Base-by-base conservation (phyloP, 2,329 filamentous ascomycete genomes). In the Penicillium sp. region DNA sequence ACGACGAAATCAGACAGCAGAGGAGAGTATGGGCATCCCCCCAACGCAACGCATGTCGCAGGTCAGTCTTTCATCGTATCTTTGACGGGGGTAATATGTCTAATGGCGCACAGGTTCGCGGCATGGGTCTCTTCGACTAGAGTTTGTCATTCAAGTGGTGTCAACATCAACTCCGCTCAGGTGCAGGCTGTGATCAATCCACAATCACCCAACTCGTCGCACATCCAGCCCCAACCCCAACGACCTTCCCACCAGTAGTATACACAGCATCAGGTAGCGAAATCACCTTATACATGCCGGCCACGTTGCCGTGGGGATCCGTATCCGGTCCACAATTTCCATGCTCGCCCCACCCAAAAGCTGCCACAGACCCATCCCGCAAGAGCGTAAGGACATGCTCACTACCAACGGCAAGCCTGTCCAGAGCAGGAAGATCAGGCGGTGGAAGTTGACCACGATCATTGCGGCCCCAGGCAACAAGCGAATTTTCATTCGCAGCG, bases 261-360 rank as follows among this genome's bases (percentile, higher is more conserved):
- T 40, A 12, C 4, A 79, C 69, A 15, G 81, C 75, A 67, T 81
- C 80, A 60, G 79, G 81, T 44, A 85, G 82, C 22, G 82, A 81
- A 67, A 95, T 83, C 55, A 84, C 75, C 68, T 88, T 92, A 79
- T 83, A 90, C 56, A 79, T 80, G 9, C 83, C 87, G 60, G 87
- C 88, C 44, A 92, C 85, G 72, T 89, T 84, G 48, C 85, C 85
- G 58, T 82, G 77, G 18, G 81, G 77, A 58, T 85, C 84, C 12
- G 76, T 78, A 41, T 82, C 78, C 33, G 85, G 83, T 3, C 94
- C 94, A 71, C 94, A 99, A 71, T 99, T 99, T 1, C 94, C 94
- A 75, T 99, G 94, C 74, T 97, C 93, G 2, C 92, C 92, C 94
- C 94, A 99, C 20, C 94, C 94, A 91, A 93, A 97, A 1, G 90